phyloP scores from a whole-genome alignment of 2,329 filamentous ascomycete species.

The Pseudofabraea citricarpa region DNA sequence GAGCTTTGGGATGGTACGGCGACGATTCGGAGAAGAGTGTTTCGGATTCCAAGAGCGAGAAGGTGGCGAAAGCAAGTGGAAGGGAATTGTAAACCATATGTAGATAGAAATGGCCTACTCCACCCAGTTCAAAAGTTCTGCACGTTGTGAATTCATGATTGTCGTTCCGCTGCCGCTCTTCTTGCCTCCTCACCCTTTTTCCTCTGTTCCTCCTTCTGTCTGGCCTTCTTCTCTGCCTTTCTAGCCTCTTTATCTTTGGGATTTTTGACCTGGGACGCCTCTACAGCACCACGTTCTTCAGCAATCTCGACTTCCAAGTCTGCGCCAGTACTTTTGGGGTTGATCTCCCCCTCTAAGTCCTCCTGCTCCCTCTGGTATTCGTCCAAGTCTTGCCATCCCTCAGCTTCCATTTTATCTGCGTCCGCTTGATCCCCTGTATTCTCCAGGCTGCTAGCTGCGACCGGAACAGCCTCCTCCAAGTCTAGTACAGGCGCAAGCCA shows the following conservation, averaged over 20 bases:
- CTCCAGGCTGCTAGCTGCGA: slow-evolving; percentile 22
- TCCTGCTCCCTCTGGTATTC: slow-evolving; percentile 29
- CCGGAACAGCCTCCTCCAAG: slow-evolving; percentile 20
- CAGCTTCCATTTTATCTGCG: slow-evolving; percentile 20
- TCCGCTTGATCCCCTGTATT: slow-evolving; percentile 16
- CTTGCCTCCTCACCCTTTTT: slow-evolving; percentile 33
- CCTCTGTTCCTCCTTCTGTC: slow-evolving; percentile 46
- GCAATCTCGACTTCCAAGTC: slow-evolving; percentile 35
- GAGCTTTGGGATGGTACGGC: slow-evolving; percentile 83
- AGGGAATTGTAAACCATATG: slow-evolving; percentile 59
- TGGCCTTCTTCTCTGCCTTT: slow-evolving; percentile 32
- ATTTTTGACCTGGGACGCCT: slow-evolving; percentile 29
- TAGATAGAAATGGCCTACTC: slow-evolving; percentile 7
- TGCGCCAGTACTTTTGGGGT: slow-evolving; percentile 15
- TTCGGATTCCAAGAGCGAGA: slow-evolving; percentile 41
- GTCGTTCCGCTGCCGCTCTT: slow-evolving; percentile 5
- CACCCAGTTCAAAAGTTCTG: neutral
- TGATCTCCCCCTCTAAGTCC: slow-evolving; percentile 22
- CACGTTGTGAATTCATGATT: slow-evolving; percentile 2
- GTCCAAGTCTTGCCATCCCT: slow-evolving; percentile 31
- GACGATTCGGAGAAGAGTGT: slow-evolving; percentile 40
- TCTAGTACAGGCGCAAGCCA: slow-evolving; percentile 37
- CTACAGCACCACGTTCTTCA: slow-evolving; percentile 29
- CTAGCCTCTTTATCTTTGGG: slow-evolving; percentile 31
- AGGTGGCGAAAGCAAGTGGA: slow-evolving; percentile 66